Evolutionary conservation across 2,329 filamentous ascomycete genomes (phyloP).

Genomic region (Fusarium zealandicum): DNA sequence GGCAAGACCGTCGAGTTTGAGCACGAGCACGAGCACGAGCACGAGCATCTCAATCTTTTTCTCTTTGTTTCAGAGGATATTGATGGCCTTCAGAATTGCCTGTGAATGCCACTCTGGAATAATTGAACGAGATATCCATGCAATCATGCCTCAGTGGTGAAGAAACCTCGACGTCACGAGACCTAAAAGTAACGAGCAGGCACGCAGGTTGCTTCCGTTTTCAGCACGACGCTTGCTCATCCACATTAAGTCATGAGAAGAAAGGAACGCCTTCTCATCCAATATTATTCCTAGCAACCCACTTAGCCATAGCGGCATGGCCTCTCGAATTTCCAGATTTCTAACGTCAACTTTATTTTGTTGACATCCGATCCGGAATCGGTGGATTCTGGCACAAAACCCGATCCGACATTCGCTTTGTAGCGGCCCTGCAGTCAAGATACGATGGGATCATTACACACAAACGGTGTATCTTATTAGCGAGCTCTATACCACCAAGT

Average conservation of each 20-base stretch:
- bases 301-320: no score
- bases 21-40: not conserved
- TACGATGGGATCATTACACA: not conserved
- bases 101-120: not conserved
- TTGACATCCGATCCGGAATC: no score
- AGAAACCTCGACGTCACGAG: no score
- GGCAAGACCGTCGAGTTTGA: not conserved
- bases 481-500: slow-evolving; percentile 16
- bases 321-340: no score
- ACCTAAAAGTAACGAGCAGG: not conserved
- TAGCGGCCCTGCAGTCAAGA: not conserved
- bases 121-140: no score
- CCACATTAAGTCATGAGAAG: not conserved
- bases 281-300: not conserved
- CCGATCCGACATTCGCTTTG: no score
- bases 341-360: no score
- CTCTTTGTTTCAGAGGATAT: not conserved
- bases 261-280: not conserved
- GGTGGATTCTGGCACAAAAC: no score
- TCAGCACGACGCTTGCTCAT: not conserved
- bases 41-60: slow-evolving; percentile 9
- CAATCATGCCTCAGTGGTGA: no score
- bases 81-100: no score
- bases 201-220: slow-evolving; percentile 1
- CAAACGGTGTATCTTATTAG: slow-evolving; percentile 34